These are phyloP conservation scores for Collybiopsis luxurians DNA, from an alignment of 768 basidiomycete species.

Conservation along the genomic window DNA sequence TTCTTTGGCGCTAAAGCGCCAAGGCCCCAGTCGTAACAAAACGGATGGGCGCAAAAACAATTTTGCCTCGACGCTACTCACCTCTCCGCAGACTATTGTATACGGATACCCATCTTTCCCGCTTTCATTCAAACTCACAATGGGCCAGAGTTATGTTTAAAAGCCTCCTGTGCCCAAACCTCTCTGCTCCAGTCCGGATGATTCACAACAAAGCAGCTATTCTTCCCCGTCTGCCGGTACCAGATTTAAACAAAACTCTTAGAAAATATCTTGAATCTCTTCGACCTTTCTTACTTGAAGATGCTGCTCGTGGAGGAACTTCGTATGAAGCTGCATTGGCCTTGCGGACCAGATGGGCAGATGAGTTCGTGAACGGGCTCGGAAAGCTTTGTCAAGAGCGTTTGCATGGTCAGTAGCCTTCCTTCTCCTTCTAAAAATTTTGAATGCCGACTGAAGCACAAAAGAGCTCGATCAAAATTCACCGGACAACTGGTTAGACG, in stretches of 20 bases:
- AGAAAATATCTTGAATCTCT: conserved; percentile 77
- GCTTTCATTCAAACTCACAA: neutral
- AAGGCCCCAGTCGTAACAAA: too few species aligned
- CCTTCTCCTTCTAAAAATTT: conserved; percentile 8
- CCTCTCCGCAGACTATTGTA: too few species aligned
- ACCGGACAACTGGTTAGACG: conserved; percentile 91
- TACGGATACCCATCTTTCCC: too few species aligned
- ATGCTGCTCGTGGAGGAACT: conserved; percentile 55
- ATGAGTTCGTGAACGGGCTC: conserved; percentile 69
- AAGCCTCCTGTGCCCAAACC: neutral
- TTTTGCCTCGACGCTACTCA: too few species aligned
- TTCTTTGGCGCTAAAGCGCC: too few species aligned
- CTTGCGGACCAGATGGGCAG: conserved; percentile 55
- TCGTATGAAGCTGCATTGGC: conserved; percentile 51
- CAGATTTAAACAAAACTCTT: conserved; percentile 71
- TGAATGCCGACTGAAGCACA: conserved; percentile 16
- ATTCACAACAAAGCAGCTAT: neutral
- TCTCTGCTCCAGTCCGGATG: neutral
- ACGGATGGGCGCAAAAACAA: too few species aligned
- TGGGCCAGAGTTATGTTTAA: neutral
- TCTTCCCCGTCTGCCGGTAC: conserved; percentile 79
- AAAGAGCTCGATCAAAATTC: conserved; percentile 79
- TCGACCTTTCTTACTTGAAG: conserved; percentile 75
- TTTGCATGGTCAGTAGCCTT: conserved; percentile 54
- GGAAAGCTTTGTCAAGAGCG: conserved; percentile 71